Evolutionary conservation across 2,329 filamentous ascomycete species (phyloP), one percentile per base, ranked within the genome.

Genomic region (Zymoseptoria passerinii): DNA sequence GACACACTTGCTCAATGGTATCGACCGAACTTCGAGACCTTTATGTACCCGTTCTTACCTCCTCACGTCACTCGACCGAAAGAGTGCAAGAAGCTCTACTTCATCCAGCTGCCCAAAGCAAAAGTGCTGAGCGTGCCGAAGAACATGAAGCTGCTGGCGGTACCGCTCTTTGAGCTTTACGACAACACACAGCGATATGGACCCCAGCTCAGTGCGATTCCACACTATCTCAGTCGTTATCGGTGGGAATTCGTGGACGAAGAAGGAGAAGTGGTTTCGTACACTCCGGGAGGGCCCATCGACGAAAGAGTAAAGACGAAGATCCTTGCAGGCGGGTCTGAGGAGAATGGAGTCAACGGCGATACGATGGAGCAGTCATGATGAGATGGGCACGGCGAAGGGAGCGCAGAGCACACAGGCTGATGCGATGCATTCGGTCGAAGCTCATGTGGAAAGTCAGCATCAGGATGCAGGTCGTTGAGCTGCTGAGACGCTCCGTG

Each of bases 31-130:
- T 96, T 97, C 73, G 94, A 99, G 80, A 97, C 94, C 1, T 97
- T 97, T 80, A 96, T 99, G 91, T 99, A 99, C 73, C 94, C 94
- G 0, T 99, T 96, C 75, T 87, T 97, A 58, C 94, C 94, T 7
- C 90, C 92, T 18, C 94, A 99, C 76, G 90, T 96, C 62, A 96
- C 92, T 18, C 82, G 94, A 55, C 94, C 94, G 7, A 99, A 99
- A 79, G 94, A 99, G 78, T 96, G 92, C 79, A 99, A 99, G 81
- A 99, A 99, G 81, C 81, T 97, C 49, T 99, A 97, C 76, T 91
- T 97, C 62, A 96, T 99, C 65, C 90, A 96, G 73, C 80, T 99
- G 28, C 94, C 94, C 0, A 85, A 91, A 74, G 91, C 87, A 67
- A 97, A 96, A 78, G 89, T 97, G 13, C 82, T 99, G 50, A 95